Evolutionary conservation across 1,284 basidiomycete species (phyloP).

Genomic region (Rhodotorula sp.): DNA sequence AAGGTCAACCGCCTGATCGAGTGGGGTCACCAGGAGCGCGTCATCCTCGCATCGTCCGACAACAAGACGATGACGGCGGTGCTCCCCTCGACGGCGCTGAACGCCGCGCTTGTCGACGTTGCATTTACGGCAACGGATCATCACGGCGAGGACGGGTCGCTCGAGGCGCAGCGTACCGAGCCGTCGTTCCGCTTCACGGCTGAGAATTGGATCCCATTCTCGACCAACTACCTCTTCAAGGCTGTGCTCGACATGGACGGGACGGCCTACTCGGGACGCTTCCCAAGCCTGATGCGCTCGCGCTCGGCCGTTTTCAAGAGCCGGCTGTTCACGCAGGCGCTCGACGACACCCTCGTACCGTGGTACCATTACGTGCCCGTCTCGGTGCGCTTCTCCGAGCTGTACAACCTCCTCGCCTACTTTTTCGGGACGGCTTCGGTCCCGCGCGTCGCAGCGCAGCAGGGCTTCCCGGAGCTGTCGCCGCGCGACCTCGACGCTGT

Average conservation of each 20-base stretch:
- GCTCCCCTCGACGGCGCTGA: constrained; percentile 14
- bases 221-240: constrained; percentile 22
- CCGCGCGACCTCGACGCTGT: background rate
- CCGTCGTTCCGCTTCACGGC: constrained; percentile 30
- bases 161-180: constrained; percentile 23
- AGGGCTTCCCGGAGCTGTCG: background rate
- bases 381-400: constrained; percentile 16
- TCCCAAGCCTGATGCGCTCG: constrained; percentile 18
- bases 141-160: constrained; percentile 15
- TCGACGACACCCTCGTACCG: constrained; percentile 27
- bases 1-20: constrained; percentile 22
- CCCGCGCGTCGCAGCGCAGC: background rate
- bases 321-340: constrained; percentile 16
- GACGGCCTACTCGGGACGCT: constrained; percentile 37
- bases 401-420: constrained; percentile 30
- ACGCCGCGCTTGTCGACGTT: constrained; percentile 21
- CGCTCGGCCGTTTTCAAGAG: constrained; percentile 25
- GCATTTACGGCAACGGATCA: constrained; percentile 25
- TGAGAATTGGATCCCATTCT: constrained; percentile 12
- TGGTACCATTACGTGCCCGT: constrained; percentile 37
- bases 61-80: background rate
- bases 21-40: constrained; percentile 18
- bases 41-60: constrained; percentile 16
- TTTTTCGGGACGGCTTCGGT: constrained; percentile 22
- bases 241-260: constrained; percentile 32